phyloP scores from a whole-genome alignment of 805 yeast genomes.

The Hermanozyma aechmeae region DNA sequence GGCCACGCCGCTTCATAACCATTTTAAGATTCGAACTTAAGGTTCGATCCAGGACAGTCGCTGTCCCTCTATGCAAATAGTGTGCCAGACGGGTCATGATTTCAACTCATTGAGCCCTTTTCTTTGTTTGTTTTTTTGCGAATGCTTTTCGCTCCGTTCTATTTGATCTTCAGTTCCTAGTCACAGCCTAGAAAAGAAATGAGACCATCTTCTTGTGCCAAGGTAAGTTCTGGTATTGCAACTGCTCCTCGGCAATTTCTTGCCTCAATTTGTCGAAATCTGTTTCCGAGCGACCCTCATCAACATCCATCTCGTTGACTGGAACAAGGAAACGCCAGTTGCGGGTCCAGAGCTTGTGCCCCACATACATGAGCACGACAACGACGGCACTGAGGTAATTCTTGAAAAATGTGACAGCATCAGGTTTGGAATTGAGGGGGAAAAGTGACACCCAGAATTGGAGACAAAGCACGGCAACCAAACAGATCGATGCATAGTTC shows the following conservation, averaged over 20 bases:
- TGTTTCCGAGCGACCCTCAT: constrained; percentile 22
- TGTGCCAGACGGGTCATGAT: no score
- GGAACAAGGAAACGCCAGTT: constrained; percentile 20
- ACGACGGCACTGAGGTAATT: constrained; percentile 24
- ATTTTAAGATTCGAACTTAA: no score
- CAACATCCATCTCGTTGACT: constrained; percentile 21
- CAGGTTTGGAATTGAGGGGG: constrained; percentile 18
- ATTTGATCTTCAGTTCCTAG: no score
- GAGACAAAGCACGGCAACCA: constrained; percentile 18
- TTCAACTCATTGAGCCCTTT: no score
- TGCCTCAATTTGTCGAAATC: constrained; percentile 20
- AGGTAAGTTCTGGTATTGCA: constrained; percentile 9
- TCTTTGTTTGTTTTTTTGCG: no score
- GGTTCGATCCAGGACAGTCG: no score
- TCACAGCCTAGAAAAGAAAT: no score
- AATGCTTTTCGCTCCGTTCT: no score
- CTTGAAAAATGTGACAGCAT: constrained; percentile 22
- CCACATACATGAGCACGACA: constrained; percentile 19
- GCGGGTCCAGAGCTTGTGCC: constrained; percentile 23
- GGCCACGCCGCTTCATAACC: no score
- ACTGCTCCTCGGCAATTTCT: constrained; percentile 16
- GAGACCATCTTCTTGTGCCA: constrained; percentile 13
- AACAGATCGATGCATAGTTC: constrained; percentile 15
- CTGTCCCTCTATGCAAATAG: no score
- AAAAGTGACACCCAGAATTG: constrained; percentile 28